Conservation (phyloP, 2,329 filamentous ascomycete genomes). For the Fusarium fujikuroi region DNA sequence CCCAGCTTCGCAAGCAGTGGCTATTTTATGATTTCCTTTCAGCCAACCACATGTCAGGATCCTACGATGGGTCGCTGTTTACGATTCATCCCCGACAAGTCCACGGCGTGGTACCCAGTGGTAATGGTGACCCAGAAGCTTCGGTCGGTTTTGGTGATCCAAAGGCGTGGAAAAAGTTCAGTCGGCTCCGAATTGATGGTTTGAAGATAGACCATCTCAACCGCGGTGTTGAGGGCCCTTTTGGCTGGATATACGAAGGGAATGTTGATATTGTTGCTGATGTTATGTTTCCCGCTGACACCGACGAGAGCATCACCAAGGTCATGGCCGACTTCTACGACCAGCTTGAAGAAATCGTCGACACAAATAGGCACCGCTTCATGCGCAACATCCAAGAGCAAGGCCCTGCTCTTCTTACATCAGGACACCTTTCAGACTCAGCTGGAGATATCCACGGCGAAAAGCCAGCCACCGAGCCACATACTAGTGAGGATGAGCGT, state of each 20-base stretch:
- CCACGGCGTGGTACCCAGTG: slow-evolving; percentile 75
- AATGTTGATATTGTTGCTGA: slow-evolving; percentile 97
- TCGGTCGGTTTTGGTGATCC: slow-evolving; percentile 69
- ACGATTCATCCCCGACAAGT: slow-evolving; percentile 95
- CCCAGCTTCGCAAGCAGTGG: slow-evolving; percentile 93
- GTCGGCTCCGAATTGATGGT: slow-evolving; percentile 88
- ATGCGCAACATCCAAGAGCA: slow-evolving; percentile 60
- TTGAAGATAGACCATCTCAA: slow-evolving; percentile 97
- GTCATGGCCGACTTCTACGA: slow-evolving; percentile 98
- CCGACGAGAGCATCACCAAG: slow-evolving; percentile 88
- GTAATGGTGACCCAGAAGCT: slow-evolving; percentile 62
- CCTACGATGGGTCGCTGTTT: slow-evolving; percentile 94
- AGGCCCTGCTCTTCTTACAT: slow-evolving; percentile 43
- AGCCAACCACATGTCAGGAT: slow-evolving; percentile 95
- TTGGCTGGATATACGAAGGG: slow-evolving; percentile 97
- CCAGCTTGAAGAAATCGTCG: slow-evolving; percentile 91
- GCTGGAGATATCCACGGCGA: slow-evolving; percentile 30
- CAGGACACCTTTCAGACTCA: slow-evolving; percentile 50
- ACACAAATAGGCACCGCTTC: slow-evolving; percentile 75
- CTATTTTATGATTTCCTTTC: slow-evolving; percentile 97
- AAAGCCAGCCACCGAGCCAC: slow-evolving; percentile 4
- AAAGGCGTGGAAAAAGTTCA: slow-evolving; percentile 94
- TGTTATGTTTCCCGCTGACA: slow-evolving; percentile 90
- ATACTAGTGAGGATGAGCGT: slow-evolving; percentile 66
- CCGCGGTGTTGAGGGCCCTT: slow-evolving; percentile 89